Conservation (phyloP, 1,284 basidiomycete species). For the Apiotrichum mycotoxinovorans region DNA sequence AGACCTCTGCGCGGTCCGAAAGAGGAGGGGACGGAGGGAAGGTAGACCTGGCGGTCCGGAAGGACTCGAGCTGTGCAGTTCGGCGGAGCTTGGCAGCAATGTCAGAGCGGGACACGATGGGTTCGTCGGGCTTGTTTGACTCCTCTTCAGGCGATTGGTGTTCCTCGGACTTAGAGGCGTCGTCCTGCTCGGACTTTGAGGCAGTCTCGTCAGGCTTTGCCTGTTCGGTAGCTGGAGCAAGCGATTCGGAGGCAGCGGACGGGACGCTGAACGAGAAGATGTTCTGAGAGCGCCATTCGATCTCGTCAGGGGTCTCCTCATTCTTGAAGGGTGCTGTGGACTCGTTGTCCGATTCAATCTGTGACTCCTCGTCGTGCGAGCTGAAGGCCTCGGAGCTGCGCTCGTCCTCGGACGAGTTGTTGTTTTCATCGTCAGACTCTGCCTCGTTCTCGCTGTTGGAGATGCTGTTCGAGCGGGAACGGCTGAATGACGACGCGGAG, state of each 20-base stretch:
- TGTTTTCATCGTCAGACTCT: background rate
- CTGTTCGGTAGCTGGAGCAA: background rate
- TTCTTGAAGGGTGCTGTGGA: background rate
- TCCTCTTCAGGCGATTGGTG: background rate
- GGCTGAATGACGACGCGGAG: background rate
- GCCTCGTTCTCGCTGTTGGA: slow-evolving; percentile 6
- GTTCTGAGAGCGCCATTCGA: background rate
- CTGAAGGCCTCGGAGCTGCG: background rate
- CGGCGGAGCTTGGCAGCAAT: background rate
- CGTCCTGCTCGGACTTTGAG: no score
- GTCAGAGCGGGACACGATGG: background rate
- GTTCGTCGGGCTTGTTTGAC: background rate
- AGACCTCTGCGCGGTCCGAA: background rate
- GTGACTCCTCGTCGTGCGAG: background rate
- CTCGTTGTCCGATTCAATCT: background rate
- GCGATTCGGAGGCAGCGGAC: background rate
- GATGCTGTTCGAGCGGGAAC: background rate
- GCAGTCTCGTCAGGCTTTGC: background rate
- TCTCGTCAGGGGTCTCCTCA: slow-evolving; percentile 2
- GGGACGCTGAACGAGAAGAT: background rate
- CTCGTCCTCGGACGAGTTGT: background rate
- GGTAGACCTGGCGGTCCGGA: background rate
- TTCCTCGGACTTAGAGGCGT: no score
- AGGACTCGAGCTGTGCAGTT: background rate
- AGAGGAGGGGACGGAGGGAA: slow-evolving; percentile 3